Base-by-base conservation (phyloP, 495 filamentous ascomycete species). In the Daldinia childiae region DNA sequence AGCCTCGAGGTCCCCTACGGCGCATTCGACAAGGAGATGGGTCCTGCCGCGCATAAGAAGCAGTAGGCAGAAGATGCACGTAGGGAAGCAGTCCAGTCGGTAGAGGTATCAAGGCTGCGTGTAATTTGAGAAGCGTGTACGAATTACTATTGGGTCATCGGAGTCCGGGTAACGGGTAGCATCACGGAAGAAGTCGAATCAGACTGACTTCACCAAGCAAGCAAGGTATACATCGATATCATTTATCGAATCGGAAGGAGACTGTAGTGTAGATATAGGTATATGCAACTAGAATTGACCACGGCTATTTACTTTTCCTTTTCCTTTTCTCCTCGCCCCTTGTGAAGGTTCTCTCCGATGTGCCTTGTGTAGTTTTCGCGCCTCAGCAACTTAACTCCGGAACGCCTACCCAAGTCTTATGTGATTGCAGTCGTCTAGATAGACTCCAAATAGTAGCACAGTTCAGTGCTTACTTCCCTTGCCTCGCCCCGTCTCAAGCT, bases 11-110 rank as follows among this genome's bases (percentile, higher is more conserved):
- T 98, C 12, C 89, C 91, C 9, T 98, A 98, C 81, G 92, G 90
- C 55, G 94, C 95, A 1, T 99, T 99, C 78, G 94, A 96, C 76
- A 97, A 95, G 85, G 95, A 98, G 78, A 97, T 93, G 82, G 93
- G 94, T 0, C 90, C 93, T 51, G 84, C 87, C 34, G 92, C 89
- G 61, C 92, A 96, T 81, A 97, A 92, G 87, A 97, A 97, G 83
- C 87, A 91, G 78, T 85, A 91, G 82, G 87, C 82, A 61, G 39
- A 29, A 32, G 57, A 60, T 14, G 62, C n/a, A 38, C 15, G 43
- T n/a, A 19, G 30, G 21, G n/a, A 58, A 43, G 32, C 34, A 45
- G 15, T 62, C 5, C n/a, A 48, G 57, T 41, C 27, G 32, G 17
- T 27, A 19, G 36, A 59, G 43, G 43, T 64, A 72, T 63, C 54